phyloP scores from a whole-genome alignment of 2,329 filamentous ascomycete genomes.

The Ceratocystis albifundus region DNA sequence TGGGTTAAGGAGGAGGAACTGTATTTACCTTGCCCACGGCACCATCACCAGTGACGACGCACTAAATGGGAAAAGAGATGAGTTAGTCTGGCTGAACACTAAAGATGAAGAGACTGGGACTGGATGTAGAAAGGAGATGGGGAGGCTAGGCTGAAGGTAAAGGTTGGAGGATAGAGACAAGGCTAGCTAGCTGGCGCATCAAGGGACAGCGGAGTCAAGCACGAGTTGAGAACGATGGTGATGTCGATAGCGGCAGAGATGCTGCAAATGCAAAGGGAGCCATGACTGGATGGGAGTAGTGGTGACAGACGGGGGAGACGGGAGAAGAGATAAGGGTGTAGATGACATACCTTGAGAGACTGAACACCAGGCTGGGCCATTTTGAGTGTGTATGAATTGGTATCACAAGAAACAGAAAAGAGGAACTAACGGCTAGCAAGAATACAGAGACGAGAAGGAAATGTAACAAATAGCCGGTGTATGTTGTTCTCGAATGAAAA shows the following conservation, averaged over 20 bases:
- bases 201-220: too few species aligned
- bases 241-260: too few species aligned
- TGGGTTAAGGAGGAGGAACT: conserved; percentile 19
- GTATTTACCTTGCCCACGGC: conserved; percentile 85
- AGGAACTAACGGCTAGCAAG: conserved; percentile 1
- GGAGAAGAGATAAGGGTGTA: conserved; percentile 17
- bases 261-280: too few species aligned
- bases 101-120: conserved; percentile 22
- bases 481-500: not conserved
- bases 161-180: not conserved
- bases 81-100: conserved; percentile 29
- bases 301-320: conserved; percentile 7
- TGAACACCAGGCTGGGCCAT: conserved; percentile 79
- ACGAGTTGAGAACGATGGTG: too few species aligned
- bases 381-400: conserved; percentile 33
- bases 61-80: conserved; percentile 43
- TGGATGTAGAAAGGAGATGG: not conserved
- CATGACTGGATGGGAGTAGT: not conserved
- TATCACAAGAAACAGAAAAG: conserved; percentile 6
- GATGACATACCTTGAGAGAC: conserved; percentile 65
- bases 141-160: not conserved
- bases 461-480: conserved; percentile 13
- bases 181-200: too few species aligned
- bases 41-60: conserved; percentile 97
- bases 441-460: conserved; percentile 32